These are phyloP conservation scores for Fusarium torreyae DNA, from an alignment of 2,329 filamentous ascomycete genomes.

Conservation along the genomic window DNA sequence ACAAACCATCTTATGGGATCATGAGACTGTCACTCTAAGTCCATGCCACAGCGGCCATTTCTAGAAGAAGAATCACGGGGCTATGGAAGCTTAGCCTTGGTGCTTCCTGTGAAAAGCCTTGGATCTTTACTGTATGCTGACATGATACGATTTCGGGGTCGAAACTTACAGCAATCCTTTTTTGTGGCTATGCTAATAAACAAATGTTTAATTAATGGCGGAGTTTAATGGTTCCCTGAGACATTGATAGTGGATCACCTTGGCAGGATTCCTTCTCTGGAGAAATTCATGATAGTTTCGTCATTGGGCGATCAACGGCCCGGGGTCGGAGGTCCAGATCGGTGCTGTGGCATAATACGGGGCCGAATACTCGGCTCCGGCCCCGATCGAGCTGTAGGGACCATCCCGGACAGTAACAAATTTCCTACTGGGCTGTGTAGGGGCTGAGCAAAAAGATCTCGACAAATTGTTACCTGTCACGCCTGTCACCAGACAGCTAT, in stretches of 20 bases:
- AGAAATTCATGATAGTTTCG: conserved; percentile 6
- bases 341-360: conserved; percentile 11
- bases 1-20: not conserved
- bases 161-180: not conserved
- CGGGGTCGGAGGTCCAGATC: conserved; percentile 7
- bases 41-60: not conserved
- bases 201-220: not conserved
- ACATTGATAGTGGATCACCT: conserved; percentile 4
- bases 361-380: conserved; percentile 31
- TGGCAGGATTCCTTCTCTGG: not conserved
- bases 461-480: not conserved
- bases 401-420: not conserved
- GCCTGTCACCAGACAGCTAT: not conserved
- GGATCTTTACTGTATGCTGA: not conserved
- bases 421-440: conserved; percentile 24
- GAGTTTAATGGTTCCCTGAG: conserved; percentile 15
- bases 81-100: conserved; percentile 2
- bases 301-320: conserved; percentile 23
- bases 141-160: not conserved
- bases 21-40: not conserved
- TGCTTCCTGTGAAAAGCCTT: not conserved
- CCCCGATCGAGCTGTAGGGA: conserved; percentile 2
- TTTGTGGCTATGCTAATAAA: conserved; percentile 21
- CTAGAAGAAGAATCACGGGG: not conserved
- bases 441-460: conserved; percentile 20